A percentile compares a stretch with the other conserved stretches of the same genome.
Conservation (phyloP, 805 yeast genomes). For the Wickerhamomyces rabaulensis region DNA sequence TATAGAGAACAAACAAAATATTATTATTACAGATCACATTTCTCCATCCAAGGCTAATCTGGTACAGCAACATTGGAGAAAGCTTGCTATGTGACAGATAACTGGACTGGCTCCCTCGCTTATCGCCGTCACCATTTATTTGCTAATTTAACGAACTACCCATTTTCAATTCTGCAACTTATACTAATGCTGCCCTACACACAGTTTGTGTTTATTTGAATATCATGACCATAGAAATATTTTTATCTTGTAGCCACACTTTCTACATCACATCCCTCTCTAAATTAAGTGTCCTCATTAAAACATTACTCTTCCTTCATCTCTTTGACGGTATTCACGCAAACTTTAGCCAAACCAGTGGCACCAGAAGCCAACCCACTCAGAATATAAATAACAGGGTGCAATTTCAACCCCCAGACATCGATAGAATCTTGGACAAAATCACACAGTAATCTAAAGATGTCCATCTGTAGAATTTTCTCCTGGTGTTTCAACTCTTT, state of each 20-base stretch:
- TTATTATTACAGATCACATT: neutral
- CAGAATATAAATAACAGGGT: slow-evolving; percentile 16
- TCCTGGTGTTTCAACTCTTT: slow-evolving; percentile 31
- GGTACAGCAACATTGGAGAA: too few relatives aligned
- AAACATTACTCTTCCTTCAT: slow-evolving; percentile 4
- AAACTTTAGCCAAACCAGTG: slow-evolving; percentile 22
- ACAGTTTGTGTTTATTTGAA: neutral
- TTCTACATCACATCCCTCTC: too few relatives aligned
- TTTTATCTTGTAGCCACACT: neutral
- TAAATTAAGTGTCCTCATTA: neutral
- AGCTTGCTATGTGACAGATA: neutral
- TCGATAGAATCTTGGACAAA: slow-evolving; percentile 42
- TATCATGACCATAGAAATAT: neutral
- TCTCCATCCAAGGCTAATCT: neutral
- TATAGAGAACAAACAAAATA: neutral
- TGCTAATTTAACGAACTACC: neutral
- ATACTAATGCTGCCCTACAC: neutral
- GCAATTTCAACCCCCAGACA: slow-evolving; percentile 34
- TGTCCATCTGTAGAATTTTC: slow-evolving; percentile 32
- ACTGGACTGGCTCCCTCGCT: neutral
- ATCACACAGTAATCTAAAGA: slow-evolving; percentile 40
- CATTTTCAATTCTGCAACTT: neutral
- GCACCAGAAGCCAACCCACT: slow-evolving; percentile 21
- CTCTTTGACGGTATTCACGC: slow-evolving; percentile 18
- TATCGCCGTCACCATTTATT: neutral